A percentile compares a stretch with the other conserved stretches of the same genome.
These are phyloP conservation scores for Chaetomiaceae sp. DNA, from an alignment of 2,329 filamentous ascomycete genomes.

Conservation along the genomic window DNA sequence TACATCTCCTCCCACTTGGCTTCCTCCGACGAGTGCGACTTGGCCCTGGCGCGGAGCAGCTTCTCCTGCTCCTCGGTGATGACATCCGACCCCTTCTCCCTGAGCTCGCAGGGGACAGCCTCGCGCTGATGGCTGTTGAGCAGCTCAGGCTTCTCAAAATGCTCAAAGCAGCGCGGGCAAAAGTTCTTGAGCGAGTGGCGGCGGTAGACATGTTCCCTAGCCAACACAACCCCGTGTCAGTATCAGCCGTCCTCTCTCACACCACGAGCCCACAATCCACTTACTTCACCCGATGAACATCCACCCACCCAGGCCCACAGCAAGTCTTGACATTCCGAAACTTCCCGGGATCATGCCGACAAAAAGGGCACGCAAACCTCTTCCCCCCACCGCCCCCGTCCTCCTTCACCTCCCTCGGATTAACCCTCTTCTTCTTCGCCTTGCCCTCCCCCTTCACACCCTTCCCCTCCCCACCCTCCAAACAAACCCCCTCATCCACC, in stretches of 20 bases:
- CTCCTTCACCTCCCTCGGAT: constrained; percentile 11
- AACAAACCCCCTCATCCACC: no score
- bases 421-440: constrained; percentile 21
- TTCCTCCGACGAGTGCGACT: constrained; percentile 17
- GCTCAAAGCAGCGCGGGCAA: constrained; percentile 29
- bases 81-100: constrained; percentile 42
- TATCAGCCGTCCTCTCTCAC: neutral
- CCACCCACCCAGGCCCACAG: constrained; percentile 26
- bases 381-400: neutral
- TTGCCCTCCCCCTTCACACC: neutral
- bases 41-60: constrained; percentile 22
- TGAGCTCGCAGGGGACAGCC: constrained; percentile 37
- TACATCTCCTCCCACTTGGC: constrained; percentile 29
- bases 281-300: constrained; percentile 29
- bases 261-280: no score
- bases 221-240: no score
- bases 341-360: constrained; percentile 24
- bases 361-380: constrained; percentile 28
- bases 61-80: constrained; percentile 44
- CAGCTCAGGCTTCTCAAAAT: constrained; percentile 24
- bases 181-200: constrained; percentile 25
- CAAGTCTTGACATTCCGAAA: constrained; percentile 26
- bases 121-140: constrained; percentile 27
- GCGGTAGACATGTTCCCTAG: constrained; percentile 31
- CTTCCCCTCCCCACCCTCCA: neutral